phyloP scores from a whole-genome alignment of 495 filamentous ascomycete genomes.

The Terfezia boudieri region DNA sequence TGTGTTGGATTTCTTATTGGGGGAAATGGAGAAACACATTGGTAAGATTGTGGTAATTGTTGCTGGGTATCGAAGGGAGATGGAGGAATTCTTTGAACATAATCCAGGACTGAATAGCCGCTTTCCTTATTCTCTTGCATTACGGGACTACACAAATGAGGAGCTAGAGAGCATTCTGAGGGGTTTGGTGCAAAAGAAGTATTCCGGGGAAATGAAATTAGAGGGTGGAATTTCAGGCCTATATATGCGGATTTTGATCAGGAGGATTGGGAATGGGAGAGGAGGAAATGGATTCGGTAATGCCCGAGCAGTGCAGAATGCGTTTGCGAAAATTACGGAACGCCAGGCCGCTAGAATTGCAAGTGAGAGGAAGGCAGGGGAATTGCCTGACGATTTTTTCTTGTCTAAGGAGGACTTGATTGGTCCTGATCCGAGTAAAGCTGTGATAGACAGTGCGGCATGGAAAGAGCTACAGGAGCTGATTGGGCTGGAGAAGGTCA shows the following conservation, averaged over 20 bases:
- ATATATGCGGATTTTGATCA: constrained; percentile 33
- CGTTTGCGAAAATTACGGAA: constrained; percentile 25
- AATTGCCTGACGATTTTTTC: constrained; percentile 17
- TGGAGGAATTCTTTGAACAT: constrained; percentile 61
- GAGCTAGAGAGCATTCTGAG: constrained; percentile 38
- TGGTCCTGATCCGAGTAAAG: constrained; percentile 33
- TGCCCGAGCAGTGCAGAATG: constrained; percentile 36
- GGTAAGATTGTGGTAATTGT: constrained; percentile 60
- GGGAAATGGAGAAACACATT: constrained; percentile 49
- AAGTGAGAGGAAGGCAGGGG: constrained; percentile 19
- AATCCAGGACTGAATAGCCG: constrained; percentile 56
- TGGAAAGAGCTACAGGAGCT: constrained; percentile 35
- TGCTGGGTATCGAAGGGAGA: constrained; percentile 53
- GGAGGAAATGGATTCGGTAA: constrained; percentile 40
- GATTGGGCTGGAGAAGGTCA: constrained; percentile 35
- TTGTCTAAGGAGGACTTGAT: constrained; percentile 35
- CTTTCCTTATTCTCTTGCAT: constrained; percentile 41
- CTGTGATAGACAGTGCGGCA: constrained; percentile 23
- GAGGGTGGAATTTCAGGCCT: constrained; percentile 34
- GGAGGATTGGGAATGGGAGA: constrained; percentile 31
- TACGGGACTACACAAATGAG: constrained; percentile 44
- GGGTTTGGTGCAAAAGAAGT: constrained; percentile 27
- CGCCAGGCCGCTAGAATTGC: constrained; percentile 33
- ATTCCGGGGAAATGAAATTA: constrained; percentile 26
- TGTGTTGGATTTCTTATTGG: constrained; percentile 52